These are phyloP conservation scores for Pestalotiopsis sp. DNA, from an alignment of 2,329 filamentous ascomycete species.

Conservation along the genomic window DNA sequence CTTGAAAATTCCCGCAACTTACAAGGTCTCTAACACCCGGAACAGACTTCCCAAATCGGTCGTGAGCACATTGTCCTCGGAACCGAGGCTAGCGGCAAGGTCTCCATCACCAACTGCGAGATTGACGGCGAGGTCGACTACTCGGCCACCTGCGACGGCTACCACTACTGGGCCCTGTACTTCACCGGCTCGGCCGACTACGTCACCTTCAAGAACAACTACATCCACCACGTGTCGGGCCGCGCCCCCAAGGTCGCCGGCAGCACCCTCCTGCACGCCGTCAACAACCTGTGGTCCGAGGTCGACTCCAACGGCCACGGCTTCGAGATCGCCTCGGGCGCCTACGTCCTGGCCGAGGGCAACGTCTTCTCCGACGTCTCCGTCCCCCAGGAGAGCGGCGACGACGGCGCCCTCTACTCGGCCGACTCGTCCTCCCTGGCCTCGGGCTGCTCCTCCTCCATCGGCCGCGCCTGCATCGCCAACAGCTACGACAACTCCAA, in stretches of 20 bases:
- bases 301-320: conserved; percentile 41
- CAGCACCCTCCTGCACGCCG: conserved; percentile 35
- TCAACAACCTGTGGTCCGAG: conserved; percentile 41
- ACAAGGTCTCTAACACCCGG: conserved; percentile 8
- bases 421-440: conserved; percentile 1
- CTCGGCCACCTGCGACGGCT: conserved; percentile 42
- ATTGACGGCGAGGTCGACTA: conserved; percentile 43
- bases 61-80: conserved; percentile 44
- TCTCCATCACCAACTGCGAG: conserved; percentile 48
- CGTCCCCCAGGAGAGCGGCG: conserved; percentile 5
- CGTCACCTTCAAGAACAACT: conserved; percentile 45
- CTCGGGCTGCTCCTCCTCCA: conserved; percentile 10
- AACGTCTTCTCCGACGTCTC: conserved; percentile 44
- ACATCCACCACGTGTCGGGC: conserved; percentile 44
- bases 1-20: too few relatives aligned
- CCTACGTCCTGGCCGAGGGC: conserved; percentile 48
- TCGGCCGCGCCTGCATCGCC: conserved; percentile 14
- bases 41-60: conserved; percentile 38
- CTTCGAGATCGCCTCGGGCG: conserved; percentile 42
- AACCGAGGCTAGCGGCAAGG: conserved; percentile 33
- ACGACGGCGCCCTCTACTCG: conserved; percentile 14
- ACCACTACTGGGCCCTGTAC: conserved; percentile 49
- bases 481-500: conserved; percentile 16
- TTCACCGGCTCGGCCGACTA: conserved; percentile 40
- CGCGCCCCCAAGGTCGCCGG: conserved; percentile 44